Evolutionary conservation across 306 rosid genomes (phyloP).

Genomic region (Quercus gilva): DNA sequence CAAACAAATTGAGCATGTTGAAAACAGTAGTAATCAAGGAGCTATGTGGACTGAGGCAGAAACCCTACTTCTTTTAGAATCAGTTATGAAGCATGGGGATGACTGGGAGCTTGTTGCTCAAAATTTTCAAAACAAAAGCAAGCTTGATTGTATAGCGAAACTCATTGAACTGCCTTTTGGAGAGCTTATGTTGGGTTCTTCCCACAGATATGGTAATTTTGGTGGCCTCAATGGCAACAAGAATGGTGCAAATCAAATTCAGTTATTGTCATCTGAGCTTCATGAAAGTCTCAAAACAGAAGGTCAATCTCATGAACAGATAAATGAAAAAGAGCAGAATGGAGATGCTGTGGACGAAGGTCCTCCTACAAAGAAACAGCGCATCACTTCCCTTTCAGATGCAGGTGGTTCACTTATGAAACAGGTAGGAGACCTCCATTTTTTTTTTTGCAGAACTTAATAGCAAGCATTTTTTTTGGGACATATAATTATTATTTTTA

Average conservation of each 20-base stretch:
- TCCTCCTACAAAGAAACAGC: slow-evolving; percentile 60
- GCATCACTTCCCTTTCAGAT: slow-evolving; percentile 48
- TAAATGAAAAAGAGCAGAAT: slow-evolving; percentile 43
- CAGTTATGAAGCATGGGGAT: slow-evolving; percentile 91
- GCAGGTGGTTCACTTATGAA: slow-evolving; percentile 71
- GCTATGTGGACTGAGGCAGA: slow-evolving; percentile 87
- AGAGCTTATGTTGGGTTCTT: slow-evolving; percentile 59
- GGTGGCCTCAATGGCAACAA: slow-evolving; percentile 29
- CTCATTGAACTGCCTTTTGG: slow-evolving; percentile 91
- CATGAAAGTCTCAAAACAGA: slow-evolving; percentile 44
- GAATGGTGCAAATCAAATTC: slow-evolving; percentile 40
- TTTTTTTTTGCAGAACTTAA: slow-evolving; percentile 4
- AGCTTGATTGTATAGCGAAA: slow-evolving; percentile 75
- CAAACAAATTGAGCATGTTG: slow-evolving; percentile 40
- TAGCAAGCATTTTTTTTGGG: background rate
- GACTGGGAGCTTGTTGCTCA: slow-evolving; percentile 92
- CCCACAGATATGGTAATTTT: slow-evolving; percentile 35
- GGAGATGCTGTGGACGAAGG: slow-evolving; percentile 55
- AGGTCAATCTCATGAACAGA: slow-evolving; percentile 42
- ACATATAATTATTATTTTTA: background rate
- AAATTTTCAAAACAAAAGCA: slow-evolving; percentile 69
- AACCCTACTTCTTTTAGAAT: slow-evolving; percentile 83
- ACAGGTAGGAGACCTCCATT: slow-evolving; percentile 47
- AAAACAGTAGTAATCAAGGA: slow-evolving; percentile 30
- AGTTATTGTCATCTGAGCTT: slow-evolving; percentile 35